Conservation (phyloP, 148 eudicot genomes). For the Silene latifolia region DNA sequence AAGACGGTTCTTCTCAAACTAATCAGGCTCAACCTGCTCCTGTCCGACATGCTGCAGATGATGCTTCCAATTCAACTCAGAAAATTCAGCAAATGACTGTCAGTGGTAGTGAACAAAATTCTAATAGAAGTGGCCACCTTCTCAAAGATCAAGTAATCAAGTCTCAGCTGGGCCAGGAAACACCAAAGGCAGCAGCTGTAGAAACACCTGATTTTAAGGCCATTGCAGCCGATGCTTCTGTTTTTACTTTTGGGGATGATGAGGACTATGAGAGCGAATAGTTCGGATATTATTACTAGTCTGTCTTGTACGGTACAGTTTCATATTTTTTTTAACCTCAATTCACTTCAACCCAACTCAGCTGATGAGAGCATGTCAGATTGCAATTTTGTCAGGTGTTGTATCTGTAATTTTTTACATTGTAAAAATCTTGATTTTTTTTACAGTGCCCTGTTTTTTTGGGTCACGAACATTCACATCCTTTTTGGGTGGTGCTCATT, state of each 20-base stretch:
- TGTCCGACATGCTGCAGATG: conserved; percentile 19
- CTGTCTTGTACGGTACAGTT: background rate
- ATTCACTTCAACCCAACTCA: background rate
- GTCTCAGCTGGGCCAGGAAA: conserved; percentile 24
- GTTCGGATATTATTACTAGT: background rate
- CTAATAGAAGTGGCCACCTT: conserved; percentile 21
- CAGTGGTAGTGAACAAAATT: conserved; percentile 29
- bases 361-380: background rate
- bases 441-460: too few relatives aligned
- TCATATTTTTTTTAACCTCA: background rate
- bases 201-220: conserved; percentile 69
- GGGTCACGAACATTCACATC: too few relatives aligned
- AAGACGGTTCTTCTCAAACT: conserved; percentile 37
- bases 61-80: conserved; percentile 30
- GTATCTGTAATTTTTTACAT: background rate
- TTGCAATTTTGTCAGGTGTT: background rate
- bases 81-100: conserved; percentile 49
- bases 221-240: conserved; percentile 98
- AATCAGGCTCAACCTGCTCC: conserved; percentile 29
- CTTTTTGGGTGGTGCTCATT: too few relatives aligned
- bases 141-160: conserved; percentile 8
- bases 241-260: conserved; percentile 87
- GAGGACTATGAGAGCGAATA: conserved; percentile 86
- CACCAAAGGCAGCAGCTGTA: conserved; percentile 39
- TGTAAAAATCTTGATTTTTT: too few relatives aligned